Conservation (phyloP, 768 basidiomycete species). For the Hypholoma fasciculare region DNA sequence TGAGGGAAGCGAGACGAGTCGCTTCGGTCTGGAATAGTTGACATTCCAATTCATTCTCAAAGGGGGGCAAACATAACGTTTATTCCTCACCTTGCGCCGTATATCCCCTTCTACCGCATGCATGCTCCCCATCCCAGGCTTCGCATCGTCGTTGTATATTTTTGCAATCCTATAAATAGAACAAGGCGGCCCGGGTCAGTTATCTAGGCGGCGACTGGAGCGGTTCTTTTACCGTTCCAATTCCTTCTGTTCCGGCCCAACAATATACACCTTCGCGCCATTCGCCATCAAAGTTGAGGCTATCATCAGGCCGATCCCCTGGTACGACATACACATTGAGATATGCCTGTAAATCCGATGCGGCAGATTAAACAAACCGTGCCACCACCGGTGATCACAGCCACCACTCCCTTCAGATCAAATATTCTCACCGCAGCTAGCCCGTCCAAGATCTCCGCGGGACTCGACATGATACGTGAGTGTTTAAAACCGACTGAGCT, state of each 20-base stretch:
- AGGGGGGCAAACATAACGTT: not conserved
- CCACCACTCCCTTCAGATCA: conserved; percentile 1
- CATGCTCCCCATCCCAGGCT: conserved; percentile 2
- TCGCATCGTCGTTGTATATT: conserved; percentile 1
- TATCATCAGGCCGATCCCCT: conserved; percentile 10
- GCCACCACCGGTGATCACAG: conserved; percentile 6
- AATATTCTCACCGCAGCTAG: conserved; percentile 4
- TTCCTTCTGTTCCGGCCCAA: conserved; percentile 4
- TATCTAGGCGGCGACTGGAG: not conserved
- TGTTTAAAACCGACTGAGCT: not conserved
- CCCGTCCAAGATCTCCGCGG: not conserved
- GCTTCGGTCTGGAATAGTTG: conserved; percentile 1
- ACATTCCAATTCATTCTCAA: not conserved
- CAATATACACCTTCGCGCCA: conserved; percentile 8
- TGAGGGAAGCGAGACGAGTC: not conserved
- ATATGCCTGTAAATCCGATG: not conserved
- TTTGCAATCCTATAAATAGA: not conserved
- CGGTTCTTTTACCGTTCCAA: not conserved
- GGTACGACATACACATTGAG: not conserved
- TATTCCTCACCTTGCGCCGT: not conserved
- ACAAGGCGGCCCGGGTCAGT: too few relatives aligned
- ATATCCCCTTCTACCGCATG: conserved; percentile 4
- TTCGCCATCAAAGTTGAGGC: conserved; percentile 1
- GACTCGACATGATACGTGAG: not conserved
- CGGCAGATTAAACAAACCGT: not conserved